Base-by-base conservation (phyloP, 345 rosid genomes). In the Rhodamnia argentea region DNA sequence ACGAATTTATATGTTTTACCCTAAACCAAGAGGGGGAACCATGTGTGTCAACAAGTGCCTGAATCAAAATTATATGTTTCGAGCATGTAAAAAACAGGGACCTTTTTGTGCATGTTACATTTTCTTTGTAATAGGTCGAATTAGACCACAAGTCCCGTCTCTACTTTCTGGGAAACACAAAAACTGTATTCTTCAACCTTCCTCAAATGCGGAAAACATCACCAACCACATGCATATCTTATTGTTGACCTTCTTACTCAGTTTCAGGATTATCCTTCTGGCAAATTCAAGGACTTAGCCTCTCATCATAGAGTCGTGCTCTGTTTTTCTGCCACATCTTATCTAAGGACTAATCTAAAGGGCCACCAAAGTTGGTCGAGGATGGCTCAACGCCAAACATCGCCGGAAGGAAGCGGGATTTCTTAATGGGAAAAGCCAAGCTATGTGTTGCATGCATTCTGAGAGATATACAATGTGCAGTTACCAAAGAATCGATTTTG, bases 331-430 rank as follows among this genome's bases (percentile, higher is more conserved):
- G 13, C n/a, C 27, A 23, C n/a, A 23, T 10, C 60, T 57, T 23
- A 10, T 57, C 47, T n/a, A 52, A 16, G 56, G 44, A 26, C 52
- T 81, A 56, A 85, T 44, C 52, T 53, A 18, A 47, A 60, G 44
- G 82, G 74, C 32, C 84, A 53, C n/a, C 55, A 32, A 52, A 53
- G 44, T 50, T 52, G 44, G 47, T 70, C 78, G 13, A 18, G 78
- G 44, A 13, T 47, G 51, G 51, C 0, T 32, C 78, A 10, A 32
- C 13, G 26, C 26, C 78, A 55, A 55, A 20, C 10, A 6, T 24
- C 23, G 47, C 47, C 55, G 2, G 24, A 9, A 18, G 47, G 78
- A 18, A 23, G 78, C 47, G 3, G 75, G 0, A 15, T 0, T 60
- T 23, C 47, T 32, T 57, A 32, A 57, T 56, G 29, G 64, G 58